Evolutionary conservation across 2,329 filamentous ascomycete genomes (phyloP).

Genomic region (Ascochyta rabiei): DNA sequence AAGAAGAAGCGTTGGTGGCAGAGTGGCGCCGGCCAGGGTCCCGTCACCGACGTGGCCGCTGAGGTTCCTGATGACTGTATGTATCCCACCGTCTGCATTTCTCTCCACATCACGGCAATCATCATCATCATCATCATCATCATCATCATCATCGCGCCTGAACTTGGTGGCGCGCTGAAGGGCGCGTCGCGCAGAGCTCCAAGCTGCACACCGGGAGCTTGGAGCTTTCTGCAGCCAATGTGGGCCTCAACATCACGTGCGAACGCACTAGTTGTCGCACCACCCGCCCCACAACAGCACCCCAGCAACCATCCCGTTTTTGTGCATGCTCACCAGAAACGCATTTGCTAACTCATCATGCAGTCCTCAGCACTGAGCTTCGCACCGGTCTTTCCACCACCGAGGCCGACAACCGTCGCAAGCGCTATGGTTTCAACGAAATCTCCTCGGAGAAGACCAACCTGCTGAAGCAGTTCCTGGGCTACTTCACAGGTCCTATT

Average conservation of each 20-base stretch:
- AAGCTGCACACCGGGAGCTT: constrained; percentile 1
- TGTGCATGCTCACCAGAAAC: constrained; percentile 3
- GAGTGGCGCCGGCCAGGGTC: constrained; percentile 37
- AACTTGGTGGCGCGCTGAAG: background rate
- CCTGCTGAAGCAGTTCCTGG: constrained; percentile 74
- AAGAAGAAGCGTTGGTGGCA: constrained; percentile 64
- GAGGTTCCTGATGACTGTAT: constrained; percentile 63
- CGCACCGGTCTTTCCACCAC: constrained; percentile 63
- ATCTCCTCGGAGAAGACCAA: constrained; percentile 76
- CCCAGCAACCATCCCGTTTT: constrained; percentile 7
- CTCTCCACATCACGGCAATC: background rate
- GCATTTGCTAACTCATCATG: constrained; percentile 46
- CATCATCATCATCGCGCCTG: background rate
- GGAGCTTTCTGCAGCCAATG: constrained; percentile 16
- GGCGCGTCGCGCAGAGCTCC: background rate
- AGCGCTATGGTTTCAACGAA: constrained; percentile 73
- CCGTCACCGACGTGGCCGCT: constrained; percentile 40
- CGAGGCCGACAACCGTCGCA: constrained; percentile 69
- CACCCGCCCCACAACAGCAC: constrained; percentile 1
- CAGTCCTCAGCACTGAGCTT: constrained; percentile 68
- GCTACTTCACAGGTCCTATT: constrained; percentile 77
- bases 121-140: background rate
- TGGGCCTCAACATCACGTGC: constrained; percentile 29
- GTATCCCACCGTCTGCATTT: constrained; percentile 6
- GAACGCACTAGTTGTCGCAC: constrained; percentile 13